Evolutionary conservation across 441 rosid species (phyloP).

Genomic region (Syzygium malaccense): DNA sequence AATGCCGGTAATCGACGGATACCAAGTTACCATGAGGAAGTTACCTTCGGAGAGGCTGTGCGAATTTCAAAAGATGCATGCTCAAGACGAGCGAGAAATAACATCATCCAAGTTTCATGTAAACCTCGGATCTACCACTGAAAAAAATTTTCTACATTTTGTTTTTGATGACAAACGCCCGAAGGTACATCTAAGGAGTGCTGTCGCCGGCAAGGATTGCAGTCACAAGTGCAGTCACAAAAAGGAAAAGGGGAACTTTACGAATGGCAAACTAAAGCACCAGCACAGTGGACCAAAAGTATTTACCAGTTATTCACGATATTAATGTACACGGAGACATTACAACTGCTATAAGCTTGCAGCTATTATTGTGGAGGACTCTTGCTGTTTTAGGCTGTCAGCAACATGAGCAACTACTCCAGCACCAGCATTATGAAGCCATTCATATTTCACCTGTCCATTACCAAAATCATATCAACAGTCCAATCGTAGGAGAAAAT

Average conservation of each 20-base stretch:
- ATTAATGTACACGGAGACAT: not conserved
- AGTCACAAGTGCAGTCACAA: not conserved
- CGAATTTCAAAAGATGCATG: not conserved
- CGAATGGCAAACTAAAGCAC: not conserved
- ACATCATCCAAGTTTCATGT: not conserved
- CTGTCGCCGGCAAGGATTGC: not conserved
- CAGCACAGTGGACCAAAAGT: not conserved
- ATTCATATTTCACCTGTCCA: constrained; percentile 76
- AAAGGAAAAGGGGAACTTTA: not conserved
- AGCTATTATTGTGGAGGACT: constrained; percentile 38
- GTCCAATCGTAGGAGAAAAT: not conserved
- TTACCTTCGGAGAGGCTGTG: not conserved
- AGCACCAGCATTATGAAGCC: constrained; percentile 79
- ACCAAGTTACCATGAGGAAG: not conserved
- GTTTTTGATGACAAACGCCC: not conserved
- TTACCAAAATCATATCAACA: not conserved
- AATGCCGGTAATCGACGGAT: not conserved
- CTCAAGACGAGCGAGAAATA: not conserved
- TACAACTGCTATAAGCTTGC: constrained; percentile 48
- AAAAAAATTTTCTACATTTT: not conserved
- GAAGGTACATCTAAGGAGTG: not conserved
- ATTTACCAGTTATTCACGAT: not conserved
- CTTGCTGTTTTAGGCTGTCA: constrained; percentile 81
- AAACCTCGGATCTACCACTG: not conserved
- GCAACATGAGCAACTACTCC: constrained; percentile 95